These are phyloP conservation scores for Neonectria neomacrospora DNA, from an alignment of 2,329 filamentous ascomycete genomes.

Conservation along the genomic window DNA sequence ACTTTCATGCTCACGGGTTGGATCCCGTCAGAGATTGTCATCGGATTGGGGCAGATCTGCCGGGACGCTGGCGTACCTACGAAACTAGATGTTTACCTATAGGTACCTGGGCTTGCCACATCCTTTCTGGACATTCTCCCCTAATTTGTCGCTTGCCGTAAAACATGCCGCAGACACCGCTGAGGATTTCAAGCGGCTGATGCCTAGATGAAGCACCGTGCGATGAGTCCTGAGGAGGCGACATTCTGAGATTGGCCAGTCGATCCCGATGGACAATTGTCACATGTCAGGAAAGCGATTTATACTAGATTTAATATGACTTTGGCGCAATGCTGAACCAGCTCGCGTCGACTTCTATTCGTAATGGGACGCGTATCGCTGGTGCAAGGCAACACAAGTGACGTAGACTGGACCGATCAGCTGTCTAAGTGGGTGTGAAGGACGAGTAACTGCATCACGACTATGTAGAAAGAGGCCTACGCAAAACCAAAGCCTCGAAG, in stretches of 20 bases:
- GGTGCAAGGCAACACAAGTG: background rate
- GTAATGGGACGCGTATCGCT: slow-evolving; percentile 6
- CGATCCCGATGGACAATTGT: background rate
- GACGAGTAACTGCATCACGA: background rate
- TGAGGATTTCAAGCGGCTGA: slow-evolving; percentile 42
- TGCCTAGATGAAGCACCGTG: slow-evolving; percentile 25
- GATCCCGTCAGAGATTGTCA: no score
- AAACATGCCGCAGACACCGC: slow-evolving; percentile 37
- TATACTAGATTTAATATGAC: background rate
- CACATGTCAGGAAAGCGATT: background rate
- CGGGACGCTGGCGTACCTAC: no score
- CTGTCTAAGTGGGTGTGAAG: slow-evolving; percentile 2
- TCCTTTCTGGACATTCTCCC: background rate
- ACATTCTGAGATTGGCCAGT: background rate
- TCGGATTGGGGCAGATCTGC: no score
- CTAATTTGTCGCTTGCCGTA: slow-evolving; percentile 33
- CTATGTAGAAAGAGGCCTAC: background rate
- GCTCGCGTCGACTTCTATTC: background rate
- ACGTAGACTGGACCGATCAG: background rate
- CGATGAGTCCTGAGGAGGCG: background rate
- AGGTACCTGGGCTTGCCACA: no score
- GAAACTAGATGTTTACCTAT: no score
- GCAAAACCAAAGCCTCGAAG: background rate
- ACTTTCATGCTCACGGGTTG: no score
- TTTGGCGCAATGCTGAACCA: background rate